phyloP scores from a whole-genome alignment of 805 yeast species.

The Wickerhamiella vanderwaltii region DNA sequence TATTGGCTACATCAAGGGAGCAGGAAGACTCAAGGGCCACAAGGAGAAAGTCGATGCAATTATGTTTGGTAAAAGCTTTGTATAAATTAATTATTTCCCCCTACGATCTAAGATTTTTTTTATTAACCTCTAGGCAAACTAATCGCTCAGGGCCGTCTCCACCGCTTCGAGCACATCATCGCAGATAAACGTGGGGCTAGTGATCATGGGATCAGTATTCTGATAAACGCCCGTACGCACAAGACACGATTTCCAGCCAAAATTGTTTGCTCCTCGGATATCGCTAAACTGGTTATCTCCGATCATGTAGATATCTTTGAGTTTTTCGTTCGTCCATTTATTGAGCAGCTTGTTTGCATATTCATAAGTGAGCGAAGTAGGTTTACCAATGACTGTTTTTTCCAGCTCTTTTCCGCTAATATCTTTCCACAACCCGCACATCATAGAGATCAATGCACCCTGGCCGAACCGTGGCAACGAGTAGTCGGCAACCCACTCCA shows the following conservation, averaged over 20 bases:
- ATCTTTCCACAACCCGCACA: conserved; percentile 72
- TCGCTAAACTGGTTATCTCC: conserved; percentile 96
- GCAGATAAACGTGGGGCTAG: conserved; percentile 39
- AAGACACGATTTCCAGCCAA: conserved; percentile 81
- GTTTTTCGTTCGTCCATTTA: conserved; percentile 37
- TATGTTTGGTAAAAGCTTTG: conserved; percentile 47
- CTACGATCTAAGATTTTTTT: neutral
- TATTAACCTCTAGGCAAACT: conserved; percentile 13
- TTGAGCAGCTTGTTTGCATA: conserved; percentile 69
- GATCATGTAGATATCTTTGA: conserved; percentile 72
- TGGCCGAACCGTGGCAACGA: conserved; percentile 75
- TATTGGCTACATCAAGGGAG: conserved; percentile 64
- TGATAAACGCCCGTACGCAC: conserved; percentile 81
- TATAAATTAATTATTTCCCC: neutral
- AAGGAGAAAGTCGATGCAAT: conserved; percentile 60
- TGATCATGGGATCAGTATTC: conserved; percentile 34
- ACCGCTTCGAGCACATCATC: conserved; percentile 46
- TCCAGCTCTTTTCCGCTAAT: conserved; percentile 71
- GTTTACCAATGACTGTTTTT: conserved; percentile 80
- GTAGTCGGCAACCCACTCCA: conserved; percentile 87
- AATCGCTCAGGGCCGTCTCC: conserved; percentile 14
- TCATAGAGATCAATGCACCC: conserved; percentile 86
- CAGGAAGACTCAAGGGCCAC: conserved; percentile 56
- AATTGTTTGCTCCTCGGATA: conserved; percentile 73
- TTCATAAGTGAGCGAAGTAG: conserved; percentile 74